These are phyloP conservation scores for Cryptococcus hybrid DNA, from an alignment of 1,284 basidiomycete genomes.

Conservation along the genomic window DNA sequence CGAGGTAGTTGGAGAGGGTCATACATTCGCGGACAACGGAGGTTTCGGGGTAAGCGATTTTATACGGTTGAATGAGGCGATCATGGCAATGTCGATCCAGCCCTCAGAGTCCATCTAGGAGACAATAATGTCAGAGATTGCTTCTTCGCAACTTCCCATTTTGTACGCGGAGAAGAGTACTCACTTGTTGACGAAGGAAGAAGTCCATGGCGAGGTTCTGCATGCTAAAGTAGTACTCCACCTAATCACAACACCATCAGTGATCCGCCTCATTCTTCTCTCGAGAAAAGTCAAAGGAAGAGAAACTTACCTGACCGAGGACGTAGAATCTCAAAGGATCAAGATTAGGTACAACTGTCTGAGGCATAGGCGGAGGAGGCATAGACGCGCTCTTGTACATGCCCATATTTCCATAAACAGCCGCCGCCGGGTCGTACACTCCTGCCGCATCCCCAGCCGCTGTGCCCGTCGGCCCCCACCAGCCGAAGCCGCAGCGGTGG, in stretches of 20 bases:
- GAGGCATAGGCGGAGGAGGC: slow-evolving; percentile 59
- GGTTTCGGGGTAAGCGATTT: slow-evolving; percentile 65
- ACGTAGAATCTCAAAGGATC: slow-evolving; percentile 66
- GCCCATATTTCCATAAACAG: slow-evolving; percentile 13
- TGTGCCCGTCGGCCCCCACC: neutral
- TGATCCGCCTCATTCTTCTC: neutral
- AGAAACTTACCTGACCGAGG: slow-evolving; percentile 57
- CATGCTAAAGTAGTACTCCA: slow-evolving; percentile 81
- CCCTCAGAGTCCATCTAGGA: slow-evolving; percentile 81
- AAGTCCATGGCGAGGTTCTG: slow-evolving; percentile 83
- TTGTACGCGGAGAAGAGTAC: slow-evolving; percentile 13
- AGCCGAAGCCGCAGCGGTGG: neutral
- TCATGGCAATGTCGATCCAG: slow-evolving; percentile 76
- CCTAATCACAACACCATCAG: slow-evolving; percentile 41
- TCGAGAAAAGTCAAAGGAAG: slow-evolving; percentile 3
- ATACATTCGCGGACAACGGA: slow-evolving; percentile 71
- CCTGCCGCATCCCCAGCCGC: slow-evolving; percentile 5
- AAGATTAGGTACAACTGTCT: slow-evolving; percentile 56
- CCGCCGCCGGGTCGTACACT: slow-evolving; percentile 28
- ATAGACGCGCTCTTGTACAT: slow-evolving; percentile 16
- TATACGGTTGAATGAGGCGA: slow-evolving; percentile 85
- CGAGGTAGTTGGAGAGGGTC: slow-evolving; percentile 63
- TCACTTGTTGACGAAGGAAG: slow-evolving; percentile 70
- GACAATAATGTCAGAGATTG: neutral
- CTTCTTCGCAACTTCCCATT: neutral